Evolutionary conservation across 177 flowering plant species (phyloP).

Genomic region (Vitis hybrid): DNA sequence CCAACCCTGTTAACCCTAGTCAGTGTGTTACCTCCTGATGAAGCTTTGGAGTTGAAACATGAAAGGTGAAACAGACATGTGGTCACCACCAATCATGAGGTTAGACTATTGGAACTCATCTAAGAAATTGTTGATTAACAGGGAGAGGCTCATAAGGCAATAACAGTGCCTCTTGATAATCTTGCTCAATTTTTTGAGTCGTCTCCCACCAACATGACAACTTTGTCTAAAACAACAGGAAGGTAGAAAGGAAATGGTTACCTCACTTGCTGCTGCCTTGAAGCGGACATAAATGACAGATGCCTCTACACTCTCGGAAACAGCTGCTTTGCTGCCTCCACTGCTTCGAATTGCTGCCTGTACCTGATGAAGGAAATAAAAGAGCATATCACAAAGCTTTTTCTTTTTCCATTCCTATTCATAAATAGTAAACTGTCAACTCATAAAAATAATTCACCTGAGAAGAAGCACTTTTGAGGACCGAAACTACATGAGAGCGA

Average conservation of each 20-base stretch:
- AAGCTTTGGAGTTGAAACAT: too few species aligned
- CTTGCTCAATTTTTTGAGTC: too few species aligned
- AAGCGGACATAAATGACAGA: slow-evolving; percentile 93
- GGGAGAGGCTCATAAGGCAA: too few species aligned
- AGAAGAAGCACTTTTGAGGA: slow-evolving; percentile 81
- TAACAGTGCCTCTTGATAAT: too few species aligned
- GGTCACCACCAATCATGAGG: too few species aligned
- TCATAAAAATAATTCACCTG: slow-evolving; percentile 51
- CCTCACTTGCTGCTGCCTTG: slow-evolving; percentile 98
- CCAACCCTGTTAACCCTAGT: too few species aligned
- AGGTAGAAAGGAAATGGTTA: slow-evolving; percentile 16
- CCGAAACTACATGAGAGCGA: slow-evolving; percentile 79
- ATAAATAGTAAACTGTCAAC: not conserved
- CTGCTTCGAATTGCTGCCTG: slow-evolving; percentile 62
- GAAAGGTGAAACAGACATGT: too few species aligned
- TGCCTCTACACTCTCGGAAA: slow-evolving; percentile 94
- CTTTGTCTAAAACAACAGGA: not conserved
- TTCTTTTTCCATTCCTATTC: not conserved
- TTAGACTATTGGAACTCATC: too few species aligned
- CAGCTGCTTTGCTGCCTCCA: slow-evolving; percentile 55
- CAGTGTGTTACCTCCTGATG: too few species aligned
- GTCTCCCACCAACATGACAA: too few species aligned
- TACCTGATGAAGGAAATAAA: slow-evolving; percentile 49
- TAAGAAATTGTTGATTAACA: too few species aligned
- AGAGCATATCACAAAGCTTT: not conserved